phyloP scores from a whole-genome alignment of 1,284 basidiomycete species.

The Sanghuangporus sanghuang region DNA sequence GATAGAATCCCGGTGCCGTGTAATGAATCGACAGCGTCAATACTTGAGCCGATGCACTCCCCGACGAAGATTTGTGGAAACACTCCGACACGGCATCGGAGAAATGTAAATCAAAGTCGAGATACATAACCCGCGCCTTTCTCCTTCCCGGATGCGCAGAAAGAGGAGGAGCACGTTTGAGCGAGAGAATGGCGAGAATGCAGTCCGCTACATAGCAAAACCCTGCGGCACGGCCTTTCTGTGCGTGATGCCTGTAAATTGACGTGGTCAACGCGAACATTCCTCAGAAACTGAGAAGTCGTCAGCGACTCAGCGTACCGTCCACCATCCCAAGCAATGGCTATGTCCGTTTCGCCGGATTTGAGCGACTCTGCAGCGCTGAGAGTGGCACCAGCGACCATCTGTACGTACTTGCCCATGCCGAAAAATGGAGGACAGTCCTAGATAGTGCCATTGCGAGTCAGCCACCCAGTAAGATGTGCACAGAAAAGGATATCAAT shows the following conservation, averaged over 20 bases:
- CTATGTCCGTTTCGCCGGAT: conserved; percentile 49
- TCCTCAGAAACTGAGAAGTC: neutral
- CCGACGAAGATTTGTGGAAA: conserved; percentile 45
- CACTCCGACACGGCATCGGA: conserved; percentile 84
- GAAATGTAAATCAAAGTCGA: conserved; percentile 91
- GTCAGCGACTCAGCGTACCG: conserved; percentile 37
- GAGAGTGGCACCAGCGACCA: conserved; percentile 75
- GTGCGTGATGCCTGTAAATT: conserved; percentile 63
- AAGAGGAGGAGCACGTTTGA: conserved; percentile 35
- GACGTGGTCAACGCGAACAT: neutral
- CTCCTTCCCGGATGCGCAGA: conserved; percentile 17
- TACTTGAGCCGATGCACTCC: conserved; percentile 42
- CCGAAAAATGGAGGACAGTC: conserved; percentile 78
- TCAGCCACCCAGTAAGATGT: neutral
- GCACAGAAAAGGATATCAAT: conserved; percentile 6
- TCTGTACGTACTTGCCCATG: conserved; percentile 63
- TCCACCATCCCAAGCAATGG: conserved; percentile 84
- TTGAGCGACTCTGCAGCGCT: conserved; percentile 64
- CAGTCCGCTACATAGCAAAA: conserved; percentile 95
- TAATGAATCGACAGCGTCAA: conserved; percentile 86
- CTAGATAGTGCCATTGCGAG: conserved; percentile 32
- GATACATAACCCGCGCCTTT: conserved; percentile 76
- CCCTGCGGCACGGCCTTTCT: conserved; percentile 71
- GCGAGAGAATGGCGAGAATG: conserved; percentile 68
- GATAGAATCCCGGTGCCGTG: conserved; percentile 78